Evolutionary conservation across 2,329 filamentous ascomycete genomes (phyloP).

Genomic region (Cercospora sojina): DNA sequence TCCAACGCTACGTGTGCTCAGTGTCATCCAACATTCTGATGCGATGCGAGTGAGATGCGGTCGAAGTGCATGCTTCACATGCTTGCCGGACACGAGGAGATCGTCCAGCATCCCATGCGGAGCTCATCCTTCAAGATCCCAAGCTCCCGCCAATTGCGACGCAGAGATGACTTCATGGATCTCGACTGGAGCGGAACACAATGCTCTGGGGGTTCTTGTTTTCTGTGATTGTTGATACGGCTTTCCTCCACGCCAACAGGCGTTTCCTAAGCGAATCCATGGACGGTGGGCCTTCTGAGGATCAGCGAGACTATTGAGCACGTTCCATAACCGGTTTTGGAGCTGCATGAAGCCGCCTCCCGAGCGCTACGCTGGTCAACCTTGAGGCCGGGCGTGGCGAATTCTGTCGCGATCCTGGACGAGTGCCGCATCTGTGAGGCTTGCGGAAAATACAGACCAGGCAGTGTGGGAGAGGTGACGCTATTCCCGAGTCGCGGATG

Average conservation of each 20-base stretch:
- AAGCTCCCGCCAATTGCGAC: conserved; percentile 13
- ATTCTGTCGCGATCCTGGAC: background rate
- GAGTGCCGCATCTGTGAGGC: background rate
- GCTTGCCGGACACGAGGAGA: conserved; percentile 17
- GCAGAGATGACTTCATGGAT: conserved; percentile 14
- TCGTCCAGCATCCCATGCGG: conserved; percentile 12
- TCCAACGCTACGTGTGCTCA: background rate
- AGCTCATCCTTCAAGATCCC: conserved; percentile 7
- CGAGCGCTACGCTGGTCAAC: conserved; percentile 8
- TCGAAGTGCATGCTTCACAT: conserved; percentile 4
- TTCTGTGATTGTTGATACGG: background rate
- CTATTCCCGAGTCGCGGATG: background rate
- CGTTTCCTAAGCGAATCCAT: background rate
- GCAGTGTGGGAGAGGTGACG: background rate
- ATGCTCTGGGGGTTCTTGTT: background rate
- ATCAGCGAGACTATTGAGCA: conserved; percentile 12
- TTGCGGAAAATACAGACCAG: background rate
- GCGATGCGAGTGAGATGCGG: conserved; percentile 5
- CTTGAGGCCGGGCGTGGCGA: conserved; percentile 3
- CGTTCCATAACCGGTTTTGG: conserved; percentile 10
- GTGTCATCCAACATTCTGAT: background rate
- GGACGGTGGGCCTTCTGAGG: background rate
- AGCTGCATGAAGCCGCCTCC: conserved; percentile 9
- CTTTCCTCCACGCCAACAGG: background rate
- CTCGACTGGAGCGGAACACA: background rate